These are phyloP conservation scores for Tuber umbilicatum DNA, from an alignment of 495 filamentous ascomycete species.

Conservation along the genomic window DNA sequence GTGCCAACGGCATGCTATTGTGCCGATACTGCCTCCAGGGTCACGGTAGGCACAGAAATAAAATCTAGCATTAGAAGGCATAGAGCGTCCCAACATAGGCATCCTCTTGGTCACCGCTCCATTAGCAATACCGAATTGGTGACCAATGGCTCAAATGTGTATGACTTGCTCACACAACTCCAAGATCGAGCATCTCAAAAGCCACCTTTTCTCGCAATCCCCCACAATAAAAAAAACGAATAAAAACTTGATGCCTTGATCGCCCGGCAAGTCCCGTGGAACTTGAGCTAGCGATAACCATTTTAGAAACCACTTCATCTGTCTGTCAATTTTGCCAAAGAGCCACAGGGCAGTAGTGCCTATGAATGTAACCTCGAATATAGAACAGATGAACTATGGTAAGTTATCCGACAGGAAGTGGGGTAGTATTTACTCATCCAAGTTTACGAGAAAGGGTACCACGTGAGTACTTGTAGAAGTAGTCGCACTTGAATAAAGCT, in stretches of 20 bases:
- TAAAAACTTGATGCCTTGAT: neutral
- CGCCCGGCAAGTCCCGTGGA: neutral
- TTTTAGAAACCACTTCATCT: neutral
- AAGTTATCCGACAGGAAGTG: neutral
- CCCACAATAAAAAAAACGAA: neutral
- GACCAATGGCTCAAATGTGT: neutral
- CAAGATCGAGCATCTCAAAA: neutral
- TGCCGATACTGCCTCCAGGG: neutral
- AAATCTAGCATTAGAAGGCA: neutral
- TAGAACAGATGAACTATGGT: neutral
- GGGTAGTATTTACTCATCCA: neutral
- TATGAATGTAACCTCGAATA: neutral
- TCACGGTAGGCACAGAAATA: neutral
- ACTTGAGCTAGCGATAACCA: neutral
- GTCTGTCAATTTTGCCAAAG: neutral
- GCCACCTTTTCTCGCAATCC: neutral
- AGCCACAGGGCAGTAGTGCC: neutral
- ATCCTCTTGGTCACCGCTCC: neutral
- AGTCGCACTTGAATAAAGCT: neutral
- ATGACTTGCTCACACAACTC: neutral
- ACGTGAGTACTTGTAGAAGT: neutral
- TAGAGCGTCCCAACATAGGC: neutral
- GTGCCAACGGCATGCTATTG: neutral
- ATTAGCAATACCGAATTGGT: neutral
- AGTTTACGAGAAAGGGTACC: neutral